Base-by-base conservation (phyloP, 2,329 filamentous ascomycete species). In the Diplocarpon mali region DNA sequence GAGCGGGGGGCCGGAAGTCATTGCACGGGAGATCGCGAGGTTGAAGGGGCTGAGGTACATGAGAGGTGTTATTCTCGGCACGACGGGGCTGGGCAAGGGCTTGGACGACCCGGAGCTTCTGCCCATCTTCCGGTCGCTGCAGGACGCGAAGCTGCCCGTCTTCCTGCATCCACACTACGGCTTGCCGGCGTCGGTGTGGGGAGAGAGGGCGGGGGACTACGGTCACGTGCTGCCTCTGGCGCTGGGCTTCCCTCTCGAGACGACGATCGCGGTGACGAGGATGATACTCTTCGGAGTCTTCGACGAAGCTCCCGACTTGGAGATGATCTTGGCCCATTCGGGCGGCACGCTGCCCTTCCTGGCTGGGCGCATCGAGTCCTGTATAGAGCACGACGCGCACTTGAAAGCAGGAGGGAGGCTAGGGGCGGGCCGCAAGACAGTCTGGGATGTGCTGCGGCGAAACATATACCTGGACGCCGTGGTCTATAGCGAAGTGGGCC, bases 111-210 rank as follows among this genome's bases (percentile, higher is more conserved):
- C 75, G 2, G 65, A 67, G 1, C 66, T 95, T 20, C 72, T 90
- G 30, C 78, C 83, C 0, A 72, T 95, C 10, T 85, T 87, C 64
- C 62, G 71, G 10, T 79, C 81, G 0, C 64, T 95, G 1, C 76
- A 85, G 35, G 71, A 74, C 34, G 74, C 75, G 0, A 63, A 69
- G 7, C 69, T 86, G 29, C 69, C 84, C 17, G 69, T 94, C 39
- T 95, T 95, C 66, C 64, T 95, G 41, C 89, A 95, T 64, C 89
- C 89, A 24, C 89, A 95, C 64, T 95, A 95, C 61, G 89, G 89
- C 1, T 73, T 95, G 2, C 88, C 87, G 0, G 75, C 76, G 47
- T 75, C 78, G 8, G 85, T 93, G 3, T 95, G 85, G 66, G 89
- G 89, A 0, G 76, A 84, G 0, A 70, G 82, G 7, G 76, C 75